Conservation (phyloP, 202 grass and related monocot genomes). For the Elaeis oleifera region DNA sequence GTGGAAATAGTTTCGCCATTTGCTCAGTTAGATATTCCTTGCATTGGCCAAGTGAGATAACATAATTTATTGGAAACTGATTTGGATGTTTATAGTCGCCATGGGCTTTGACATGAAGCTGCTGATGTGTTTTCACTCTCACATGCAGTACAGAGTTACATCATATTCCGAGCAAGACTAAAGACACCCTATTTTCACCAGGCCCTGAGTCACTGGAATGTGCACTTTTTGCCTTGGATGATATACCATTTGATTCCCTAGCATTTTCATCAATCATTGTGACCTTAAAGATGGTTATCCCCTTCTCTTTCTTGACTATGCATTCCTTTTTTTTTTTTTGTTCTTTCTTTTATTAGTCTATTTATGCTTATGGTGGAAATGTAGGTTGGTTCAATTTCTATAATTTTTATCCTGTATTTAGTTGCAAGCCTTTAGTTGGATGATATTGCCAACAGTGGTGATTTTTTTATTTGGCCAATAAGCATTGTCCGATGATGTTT, state of each 20-base stretch:
- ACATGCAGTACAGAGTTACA: conserved; percentile 99
- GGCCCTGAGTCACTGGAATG: conserved; percentile 87
- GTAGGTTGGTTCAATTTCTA: too few relatives aligned
- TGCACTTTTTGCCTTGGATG: conserved; percentile 72
- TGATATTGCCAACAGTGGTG: too few relatives aligned
- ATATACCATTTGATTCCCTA: conserved; percentile 92
- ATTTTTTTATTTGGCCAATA: too few relatives aligned
- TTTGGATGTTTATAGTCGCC: not conserved
- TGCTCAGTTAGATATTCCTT: conserved; percentile 90
- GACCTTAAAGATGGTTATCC: conserved; percentile 76
- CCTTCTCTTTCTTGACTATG: not conserved
- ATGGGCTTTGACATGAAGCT: too few relatives aligned
- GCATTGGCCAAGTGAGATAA: conserved; percentile 94
- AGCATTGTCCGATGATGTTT: not conserved
- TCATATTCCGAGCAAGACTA: conserved; percentile 97
- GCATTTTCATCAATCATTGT: conserved; percentile 98
- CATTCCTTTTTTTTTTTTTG: too few relatives aligned
- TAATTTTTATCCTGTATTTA: too few relatives aligned
- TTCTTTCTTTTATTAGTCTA: too few relatives aligned
- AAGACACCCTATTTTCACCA: conserved; percentile 65
- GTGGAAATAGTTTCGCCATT: conserved; percentile 93
- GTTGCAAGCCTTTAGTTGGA: too few relatives aligned
- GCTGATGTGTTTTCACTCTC: conserved; percentile 30
- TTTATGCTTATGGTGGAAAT: too few relatives aligned
- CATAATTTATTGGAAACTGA: conserved; percentile 6